Conservation (phyloP, 2,329 filamentous ascomycete genomes). For the Paracamarosporium sp. region DNA sequence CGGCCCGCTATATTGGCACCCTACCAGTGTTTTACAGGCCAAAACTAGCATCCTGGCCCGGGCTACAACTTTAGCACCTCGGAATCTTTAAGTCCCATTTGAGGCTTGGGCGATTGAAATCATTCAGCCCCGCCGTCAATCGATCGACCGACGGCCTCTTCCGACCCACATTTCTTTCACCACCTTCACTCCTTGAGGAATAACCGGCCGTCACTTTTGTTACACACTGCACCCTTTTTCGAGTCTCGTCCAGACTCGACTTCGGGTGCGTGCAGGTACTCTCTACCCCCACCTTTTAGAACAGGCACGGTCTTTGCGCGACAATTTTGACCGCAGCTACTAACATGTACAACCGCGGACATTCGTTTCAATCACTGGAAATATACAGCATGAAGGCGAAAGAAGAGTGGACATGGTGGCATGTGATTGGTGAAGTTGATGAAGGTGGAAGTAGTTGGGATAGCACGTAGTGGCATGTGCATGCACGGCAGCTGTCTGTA, state of each 20-base stretch:
- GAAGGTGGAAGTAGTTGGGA: background rate
- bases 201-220: background rate
- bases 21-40: too few relatives aligned
- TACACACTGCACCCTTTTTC: background rate
- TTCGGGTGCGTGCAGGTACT: background rate
- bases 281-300: background rate
- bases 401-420: background rate
- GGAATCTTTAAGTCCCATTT: background rate
- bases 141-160: background rate
- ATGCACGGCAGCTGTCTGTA: slow-evolving; percentile 1
- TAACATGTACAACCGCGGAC: background rate
- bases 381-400: background rate
- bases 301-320: background rate
- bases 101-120: background rate
- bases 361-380: background rate
- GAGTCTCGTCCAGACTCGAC: background rate
- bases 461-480: slow-evolving; percentile 1
- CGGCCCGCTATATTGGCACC: too few relatives aligned
- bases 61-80: background rate
- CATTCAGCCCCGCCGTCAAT: background rate
- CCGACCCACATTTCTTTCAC: background rate
- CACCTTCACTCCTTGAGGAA: too few relatives aligned
- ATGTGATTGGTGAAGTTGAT: background rate
- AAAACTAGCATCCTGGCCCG: background rate
- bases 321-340: background rate